Conservation (phyloP, 1,284 basidiomycete species). For the Ganoderma lucidum region DNA sequence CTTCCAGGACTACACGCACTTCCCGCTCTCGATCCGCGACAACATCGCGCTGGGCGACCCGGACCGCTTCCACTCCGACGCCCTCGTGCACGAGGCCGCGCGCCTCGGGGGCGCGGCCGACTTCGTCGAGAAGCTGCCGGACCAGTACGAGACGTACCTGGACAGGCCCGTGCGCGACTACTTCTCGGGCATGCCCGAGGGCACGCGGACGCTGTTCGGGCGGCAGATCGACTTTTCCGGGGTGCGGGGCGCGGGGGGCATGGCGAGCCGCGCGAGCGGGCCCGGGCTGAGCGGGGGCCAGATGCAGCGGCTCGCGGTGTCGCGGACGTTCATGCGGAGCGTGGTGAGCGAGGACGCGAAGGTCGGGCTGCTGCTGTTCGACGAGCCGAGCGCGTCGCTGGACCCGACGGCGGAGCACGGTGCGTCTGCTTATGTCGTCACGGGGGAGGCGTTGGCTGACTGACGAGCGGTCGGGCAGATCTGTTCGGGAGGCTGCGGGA, state of each 20-base stretch:
- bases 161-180: conserved; percentile 75
- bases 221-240: conserved; percentile 59
- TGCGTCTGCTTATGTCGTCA: conserved; percentile 33
- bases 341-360: conserved; percentile 56
- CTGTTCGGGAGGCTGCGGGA: conserved; percentile 61
- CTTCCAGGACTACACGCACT: conserved; percentile 82
- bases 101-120: conserved; percentile 70
- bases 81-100: conserved; percentile 70
- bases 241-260: conserved; percentile 54
- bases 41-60: conserved; percentile 80
- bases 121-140: conserved; percentile 68
- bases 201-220: conserved; percentile 69
- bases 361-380: conserved; percentile 77
- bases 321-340: conserved; percentile 83
- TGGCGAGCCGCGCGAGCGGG: conserved; percentile 48
- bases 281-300: conserved; percentile 75
- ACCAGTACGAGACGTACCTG: conserved; percentile 75
- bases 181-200: conserved; percentile 70
- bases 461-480: conserved; percentile 45
- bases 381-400: conserved; percentile 79
- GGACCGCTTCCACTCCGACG: conserved; percentile 55
- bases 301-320: conserved; percentile 74
- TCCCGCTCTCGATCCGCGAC: conserved; percentile 79
- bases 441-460: not conserved
- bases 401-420: conserved; percentile 80